Base-by-base conservation (phyloP, 2,329 filamentous ascomycete genomes). In the Pyrenochaeta sp. region DNA sequence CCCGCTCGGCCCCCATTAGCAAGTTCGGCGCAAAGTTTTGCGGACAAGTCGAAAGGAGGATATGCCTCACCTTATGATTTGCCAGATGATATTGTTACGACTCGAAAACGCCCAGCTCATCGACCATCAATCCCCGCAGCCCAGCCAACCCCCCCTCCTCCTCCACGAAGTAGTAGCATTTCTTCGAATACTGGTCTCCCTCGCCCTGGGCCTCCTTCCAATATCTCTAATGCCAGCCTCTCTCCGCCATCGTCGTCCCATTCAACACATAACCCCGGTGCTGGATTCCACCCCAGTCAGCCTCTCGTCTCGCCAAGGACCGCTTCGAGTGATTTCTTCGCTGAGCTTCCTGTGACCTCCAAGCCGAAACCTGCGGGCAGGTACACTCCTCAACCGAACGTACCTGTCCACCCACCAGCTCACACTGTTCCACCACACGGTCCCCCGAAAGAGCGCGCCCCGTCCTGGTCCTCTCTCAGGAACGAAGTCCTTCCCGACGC, bases 41-140 rank as follows among this genome's bases (percentile, higher is more conserved):
- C 83, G 5, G 88, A 93, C 69, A 95, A 95, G 70, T 77, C 90
- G 3, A 97, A 96, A 72, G 89, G 89, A 42, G 92, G 93, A 6
- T 99, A 99, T 68, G 82, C 87, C 35, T 97, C 93, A 14, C 94
- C 94, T 0, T 99, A 96, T 61, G 95, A 99, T 73, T 78, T 99
- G 14, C 94, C 94, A 3, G 89, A 94, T 72, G 93, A 96, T 41
- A 81, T 99, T 20, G 82, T 88, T 19, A 88, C 87, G 57, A 84
- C 79, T 18, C 87, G 61, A 79, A 85, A 68, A 86, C 88, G 75
- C 43, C 58, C 65, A 26, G 59, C 63, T 18, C 59, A 59, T 40
- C 58, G 68, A 36, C 41, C 60, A 18, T 42, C 60, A 7, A 39
- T 64, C n/a, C 58, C 71, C 35, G 50, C 58, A 36, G 27, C 43